Conservation (phyloP, 768 basidiomycete species). For the Rhodotorula toruloides region DNA sequence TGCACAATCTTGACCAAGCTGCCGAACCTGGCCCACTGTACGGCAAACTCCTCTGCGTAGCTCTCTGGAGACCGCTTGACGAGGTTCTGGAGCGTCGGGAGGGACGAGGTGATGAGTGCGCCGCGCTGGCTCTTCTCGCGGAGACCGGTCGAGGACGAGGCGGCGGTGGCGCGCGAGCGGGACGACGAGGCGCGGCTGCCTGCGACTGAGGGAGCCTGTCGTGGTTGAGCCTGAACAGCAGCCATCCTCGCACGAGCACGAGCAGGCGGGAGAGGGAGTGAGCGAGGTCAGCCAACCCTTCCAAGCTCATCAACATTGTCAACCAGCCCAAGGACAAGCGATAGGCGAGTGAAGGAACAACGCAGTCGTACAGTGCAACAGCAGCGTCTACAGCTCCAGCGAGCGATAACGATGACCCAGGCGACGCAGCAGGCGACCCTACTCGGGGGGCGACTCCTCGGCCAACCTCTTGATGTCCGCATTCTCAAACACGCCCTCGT, state of each 20-base stretch:
- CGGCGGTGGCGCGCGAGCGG: not conserved
- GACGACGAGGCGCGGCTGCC: constrained; percentile 1
- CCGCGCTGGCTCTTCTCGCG: constrained; percentile 34
- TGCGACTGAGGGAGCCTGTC: not conserved
- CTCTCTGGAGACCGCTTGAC: constrained; percentile 86
- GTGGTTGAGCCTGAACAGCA: not conserved
- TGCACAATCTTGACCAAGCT: constrained; percentile 67
- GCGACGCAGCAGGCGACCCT: not conserved
- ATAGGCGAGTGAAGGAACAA: too few species aligned
- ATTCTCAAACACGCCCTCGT: constrained; percentile 20
- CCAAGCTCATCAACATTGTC: too few species aligned
- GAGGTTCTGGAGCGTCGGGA: constrained; percentile 92
- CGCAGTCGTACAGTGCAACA: too few species aligned
- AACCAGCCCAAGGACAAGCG: too few species aligned
- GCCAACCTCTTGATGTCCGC: constrained; percentile 24
- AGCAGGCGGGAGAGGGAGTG: not conserved
- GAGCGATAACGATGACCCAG: too few species aligned
- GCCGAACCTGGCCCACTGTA: constrained; percentile 94
- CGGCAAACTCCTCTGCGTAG: constrained; percentile 91
- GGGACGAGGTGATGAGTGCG: constrained; percentile 69
- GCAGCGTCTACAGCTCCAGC: too few species aligned
- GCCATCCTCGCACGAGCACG: not conserved
- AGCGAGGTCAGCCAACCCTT: too few species aligned
- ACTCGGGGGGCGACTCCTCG: not conserved
- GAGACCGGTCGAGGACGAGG: constrained; percentile 7